phyloP scores from a whole-genome alignment of 2,329 filamentous ascomycete genomes.

The Epichloe uncinata region DNA sequence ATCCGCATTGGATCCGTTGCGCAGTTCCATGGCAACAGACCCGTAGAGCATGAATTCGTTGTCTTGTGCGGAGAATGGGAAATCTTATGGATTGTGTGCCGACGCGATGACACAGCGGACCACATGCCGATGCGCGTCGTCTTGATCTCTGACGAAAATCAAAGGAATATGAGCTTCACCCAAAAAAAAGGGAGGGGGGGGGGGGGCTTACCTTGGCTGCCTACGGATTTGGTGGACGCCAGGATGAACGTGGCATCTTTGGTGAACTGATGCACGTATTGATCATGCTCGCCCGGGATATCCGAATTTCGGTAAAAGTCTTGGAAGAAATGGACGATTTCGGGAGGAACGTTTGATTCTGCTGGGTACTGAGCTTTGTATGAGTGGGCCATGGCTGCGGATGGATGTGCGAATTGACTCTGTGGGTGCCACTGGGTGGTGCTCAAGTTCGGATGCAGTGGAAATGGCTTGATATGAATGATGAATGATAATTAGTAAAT shows the following conservation, averaged over 20 bases:
- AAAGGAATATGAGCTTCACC: background rate
- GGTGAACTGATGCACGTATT: constrained; percentile 16
- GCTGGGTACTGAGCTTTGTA: constrained; percentile 11
- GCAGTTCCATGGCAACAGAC: constrained; percentile 14
- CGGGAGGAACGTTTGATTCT: constrained; percentile 9
- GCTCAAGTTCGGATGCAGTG: too few relatives aligned
- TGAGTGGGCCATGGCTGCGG: constrained; percentile 4
- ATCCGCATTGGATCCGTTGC: constrained; percentile 14
- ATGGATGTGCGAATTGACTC: background rate
- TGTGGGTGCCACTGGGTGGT: too few relatives aligned
- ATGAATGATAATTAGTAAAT: too few relatives aligned
- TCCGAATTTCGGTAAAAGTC: constrained; percentile 20
- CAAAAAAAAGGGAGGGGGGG: too few relatives aligned
- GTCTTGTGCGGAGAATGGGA: constrained; percentile 14
- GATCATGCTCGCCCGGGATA: constrained; percentile 15
- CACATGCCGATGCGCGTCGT: constrained; percentile 18
- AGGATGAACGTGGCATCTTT: constrained; percentile 18
- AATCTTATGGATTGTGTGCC: constrained; percentile 17
- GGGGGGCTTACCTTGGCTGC: constrained; percentile 12
- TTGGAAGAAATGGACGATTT: constrained; percentile 15
- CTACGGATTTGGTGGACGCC: constrained; percentile 14
- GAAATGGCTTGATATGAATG: too few relatives aligned
- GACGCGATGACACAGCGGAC: constrained; percentile 14
- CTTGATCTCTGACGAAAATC: constrained; percentile 15
- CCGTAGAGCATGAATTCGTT: constrained; percentile 22